These are phyloP conservation scores for Pseudogymnoascus sp. DNA, from an alignment of 2,329 filamentous ascomycete species.

Conservation along the genomic window DNA sequence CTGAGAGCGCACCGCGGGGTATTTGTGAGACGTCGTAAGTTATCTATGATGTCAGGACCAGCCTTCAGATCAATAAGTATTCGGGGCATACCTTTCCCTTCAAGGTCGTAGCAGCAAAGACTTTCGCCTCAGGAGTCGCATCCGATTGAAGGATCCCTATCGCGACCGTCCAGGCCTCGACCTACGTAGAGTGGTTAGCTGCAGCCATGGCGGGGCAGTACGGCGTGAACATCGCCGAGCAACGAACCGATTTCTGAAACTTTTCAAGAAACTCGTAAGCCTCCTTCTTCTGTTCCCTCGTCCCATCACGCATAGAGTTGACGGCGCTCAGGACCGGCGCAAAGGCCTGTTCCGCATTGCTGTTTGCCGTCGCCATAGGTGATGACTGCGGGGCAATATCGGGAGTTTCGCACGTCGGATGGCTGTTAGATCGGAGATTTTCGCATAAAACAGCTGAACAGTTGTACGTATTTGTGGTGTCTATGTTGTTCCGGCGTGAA, in stretches of 20 bases:
- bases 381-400: slow-evolving; percentile 10
- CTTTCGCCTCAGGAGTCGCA: slow-evolving; percentile 72
- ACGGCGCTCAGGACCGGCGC: slow-evolving; percentile 81
- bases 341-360: slow-evolving; percentile 61
- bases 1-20: slow-evolving; percentile 61
- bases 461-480: not conserved
- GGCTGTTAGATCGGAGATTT: slow-evolving; percentile 7
- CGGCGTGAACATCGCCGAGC: slow-evolving; percentile 14
- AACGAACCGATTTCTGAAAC: slow-evolving; percentile 93
- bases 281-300: slow-evolving; percentile 75
- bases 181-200: slow-evolving; percentile 38
- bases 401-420: not conserved
- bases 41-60: slow-evolving; percentile 51
- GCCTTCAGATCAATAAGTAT: not conserved
- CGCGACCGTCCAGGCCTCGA: slow-evolving; percentile 84
- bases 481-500: not conserved
- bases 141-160: slow-evolving; percentile 78
- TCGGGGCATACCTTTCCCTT: slow-evolving; percentile 76
- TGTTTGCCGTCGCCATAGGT: slow-evolving; percentile 58
- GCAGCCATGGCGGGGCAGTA: slow-evolving; percentile 19
- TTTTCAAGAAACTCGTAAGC: slow-evolving; percentile 85
- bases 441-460: not conserved
- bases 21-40: slow-evolving; percentile 93
- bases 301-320: slow-evolving; percentile 80
- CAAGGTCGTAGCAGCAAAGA: slow-evolving; percentile 93